Base-by-base conservation (phyloP, 2,329 filamentous ascomycete genomes). In the Chaetothyriales sp. region DNA sequence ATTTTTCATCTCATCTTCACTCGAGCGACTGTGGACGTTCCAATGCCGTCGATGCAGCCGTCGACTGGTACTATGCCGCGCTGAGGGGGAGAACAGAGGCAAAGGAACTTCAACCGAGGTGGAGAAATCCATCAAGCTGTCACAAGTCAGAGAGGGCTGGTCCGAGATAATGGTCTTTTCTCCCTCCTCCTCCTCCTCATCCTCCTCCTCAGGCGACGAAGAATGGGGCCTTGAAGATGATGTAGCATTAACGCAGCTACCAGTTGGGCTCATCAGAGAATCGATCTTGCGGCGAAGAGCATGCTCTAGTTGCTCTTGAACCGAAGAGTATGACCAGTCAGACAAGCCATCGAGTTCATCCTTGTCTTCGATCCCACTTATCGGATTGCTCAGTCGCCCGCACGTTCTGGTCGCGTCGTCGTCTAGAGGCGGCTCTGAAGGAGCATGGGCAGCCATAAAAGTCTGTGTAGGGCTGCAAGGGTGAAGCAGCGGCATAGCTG, bases 401-500 rank as follows among this genome's bases (percentile, higher is more conserved):
- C 10, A 39, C 5, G 32, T 39, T 26, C 18, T n/a, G 8, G 18
- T 22, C 43, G 4, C 25, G 8, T 45, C 19, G 43, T 26, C 25
- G n/a, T n/a, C n/a, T n/a, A n/a, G n/a, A n/a, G n/a, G n/a, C n/a
- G 12, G 32, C 32, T 2, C 15, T 5, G 32, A 39, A 15, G 32
- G 4, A 39, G 32, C 32, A 39, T 39, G 32, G 10, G 9, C 10
- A 39, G 10, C 32, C n/a, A n/a, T n/a, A 15, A 39, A 15, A 12
- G 32, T 5, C 32, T 39, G 32, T 5, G 10, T 39, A 15, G 7
- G 12, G 5, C 15, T 15, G 12, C 10, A 15, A 39, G 39, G 20
- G 43, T 66, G 5, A 58, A 66, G 51, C 63, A 65, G 43, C 43
- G 58, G 58, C 9, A 52, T 49, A 6, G 49, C 53, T 22, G 57